These are phyloP conservation scores for Exophiala alcalophila DNA, from an alignment of 2,329 filamentous ascomycete species.

Conservation along the genomic window DNA sequence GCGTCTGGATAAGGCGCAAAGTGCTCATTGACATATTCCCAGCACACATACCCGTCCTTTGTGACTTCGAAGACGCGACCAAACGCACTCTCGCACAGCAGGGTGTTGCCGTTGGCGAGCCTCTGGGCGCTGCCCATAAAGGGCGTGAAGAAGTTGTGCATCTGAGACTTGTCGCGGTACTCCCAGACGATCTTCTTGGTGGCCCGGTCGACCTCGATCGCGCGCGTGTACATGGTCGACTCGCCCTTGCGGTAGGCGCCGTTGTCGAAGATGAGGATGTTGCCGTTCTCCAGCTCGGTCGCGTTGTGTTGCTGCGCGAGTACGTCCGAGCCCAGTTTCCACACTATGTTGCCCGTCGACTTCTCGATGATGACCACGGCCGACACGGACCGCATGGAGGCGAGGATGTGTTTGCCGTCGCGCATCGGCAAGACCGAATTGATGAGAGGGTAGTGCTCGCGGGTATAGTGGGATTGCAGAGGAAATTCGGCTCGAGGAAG, in stretches of 20 bases:
- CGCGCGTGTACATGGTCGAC: slow-evolving; percentile 44
- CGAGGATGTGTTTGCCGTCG: slow-evolving; percentile 43
- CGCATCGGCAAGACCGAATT: slow-evolving; percentile 42
- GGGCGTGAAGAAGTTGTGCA: slow-evolving; percentile 45
- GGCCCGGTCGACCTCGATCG: slow-evolving; percentile 40
- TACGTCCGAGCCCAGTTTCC: slow-evolving; percentile 42
- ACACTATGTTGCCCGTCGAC: slow-evolving; percentile 42
- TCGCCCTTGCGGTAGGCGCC: slow-evolving; percentile 43
- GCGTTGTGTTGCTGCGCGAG: slow-evolving; percentile 48
- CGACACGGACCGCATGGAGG: slow-evolving; percentile 43
- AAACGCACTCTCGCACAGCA: slow-evolving; percentile 45
- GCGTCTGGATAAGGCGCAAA: slow-evolving; percentile 40
- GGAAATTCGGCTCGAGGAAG: slow-evolving; percentile 40
- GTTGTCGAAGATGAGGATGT: slow-evolving; percentile 49
- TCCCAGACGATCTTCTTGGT: slow-evolving; percentile 46
- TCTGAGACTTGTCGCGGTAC: slow-evolving; percentile 40
- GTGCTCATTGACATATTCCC: slow-evolving; percentile 46
- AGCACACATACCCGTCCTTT: slow-evolving; percentile 40
- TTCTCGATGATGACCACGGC: slow-evolving; percentile 45
- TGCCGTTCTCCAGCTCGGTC: slow-evolving; percentile 41
- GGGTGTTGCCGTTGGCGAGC: slow-evolving; percentile 42
- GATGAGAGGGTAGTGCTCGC: slow-evolving; percentile 47
- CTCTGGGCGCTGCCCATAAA: slow-evolving; percentile 50
- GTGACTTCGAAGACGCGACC: slow-evolving; percentile 49
- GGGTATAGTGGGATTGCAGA: slow-evolving; percentile 41